A percentile compares a stretch with the other conserved stretches of the same genome.
These are phyloP conservation scores for Lachnellula suecica DNA, from an alignment of 2,329 filamentous ascomycete species.

Conservation along the genomic window DNA sequence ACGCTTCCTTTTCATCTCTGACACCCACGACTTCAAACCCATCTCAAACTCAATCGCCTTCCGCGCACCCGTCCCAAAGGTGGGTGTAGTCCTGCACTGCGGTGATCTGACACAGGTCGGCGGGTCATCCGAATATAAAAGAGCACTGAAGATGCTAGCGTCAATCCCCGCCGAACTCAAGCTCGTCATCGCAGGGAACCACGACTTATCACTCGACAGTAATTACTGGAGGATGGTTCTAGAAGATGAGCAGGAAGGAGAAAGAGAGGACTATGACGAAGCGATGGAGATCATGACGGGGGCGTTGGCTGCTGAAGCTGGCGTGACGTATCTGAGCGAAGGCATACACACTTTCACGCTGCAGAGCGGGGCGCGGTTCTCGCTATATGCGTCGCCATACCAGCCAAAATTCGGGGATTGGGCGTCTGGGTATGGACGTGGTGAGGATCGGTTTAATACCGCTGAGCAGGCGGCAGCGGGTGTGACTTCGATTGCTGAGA, in stretches of 20 bases:
- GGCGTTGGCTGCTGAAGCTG: conserved; percentile 21
- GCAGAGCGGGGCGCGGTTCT: conserved; percentile 29
- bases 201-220: conserved; percentile 57
- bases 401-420: conserved; percentile 31
- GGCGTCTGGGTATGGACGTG: conserved; percentile 31
- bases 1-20: conserved; percentile 29
- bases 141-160: conserved; percentile 25
- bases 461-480: conserved; percentile 11
- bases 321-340: conserved; percentile 34
- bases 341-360: conserved; percentile 32
- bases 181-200: conserved; percentile 62
- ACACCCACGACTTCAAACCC: conserved; percentile 29
- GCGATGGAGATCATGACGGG: conserved; percentile 26
- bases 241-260: conserved; percentile 18
- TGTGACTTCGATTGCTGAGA: no score
- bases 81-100: conserved; percentile 40
- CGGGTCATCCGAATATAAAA: conserved; percentile 30
- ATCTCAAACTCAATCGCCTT: conserved; percentile 13
- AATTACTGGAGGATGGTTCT: conserved; percentile 9
- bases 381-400: conserved; percentile 34
- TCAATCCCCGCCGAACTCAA: conserved; percentile 53
- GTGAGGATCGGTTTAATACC: conserved; percentile 31
- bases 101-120: conserved; percentile 38
- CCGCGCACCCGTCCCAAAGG: conserved; percentile 18
- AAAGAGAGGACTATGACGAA: conserved; percentile 8